Percentiles rank a stretch among this genome's conserved stretches.
Conservation (phyloP, 768 basidiomycete species). For the Pleurotus djamor region DNA sequence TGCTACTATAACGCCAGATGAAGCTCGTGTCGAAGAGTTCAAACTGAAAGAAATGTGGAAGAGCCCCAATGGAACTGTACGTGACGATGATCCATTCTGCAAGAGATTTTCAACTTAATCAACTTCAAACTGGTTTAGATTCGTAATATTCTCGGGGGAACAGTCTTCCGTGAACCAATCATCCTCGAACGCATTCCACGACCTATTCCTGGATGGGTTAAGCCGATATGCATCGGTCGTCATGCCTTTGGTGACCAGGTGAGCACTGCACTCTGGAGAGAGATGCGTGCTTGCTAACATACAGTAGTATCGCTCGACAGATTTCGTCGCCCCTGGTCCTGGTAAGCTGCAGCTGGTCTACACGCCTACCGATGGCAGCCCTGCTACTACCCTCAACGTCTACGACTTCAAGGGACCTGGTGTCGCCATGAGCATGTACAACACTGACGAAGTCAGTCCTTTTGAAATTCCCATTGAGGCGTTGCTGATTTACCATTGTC, state of each 20-base stretch:
- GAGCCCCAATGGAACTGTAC: constrained; percentile 91
- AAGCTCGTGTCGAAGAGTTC: constrained; percentile 95
- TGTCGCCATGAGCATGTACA: constrained; percentile 97
- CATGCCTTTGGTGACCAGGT: constrained; percentile 98
- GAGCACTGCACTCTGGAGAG: background rate
- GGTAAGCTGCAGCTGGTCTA: constrained; percentile 94
- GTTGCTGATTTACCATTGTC: background rate
- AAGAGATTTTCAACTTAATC: background rate
- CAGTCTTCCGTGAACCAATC: constrained; percentile 99
- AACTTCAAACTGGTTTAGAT: constrained; percentile 47
- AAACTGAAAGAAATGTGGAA: constrained; percentile 99
- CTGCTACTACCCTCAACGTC: constrained; percentile 70
- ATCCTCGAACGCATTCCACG: constrained; percentile 87
- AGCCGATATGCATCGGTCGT: constrained; percentile 94
- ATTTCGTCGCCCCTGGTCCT: constrained; percentile 86
- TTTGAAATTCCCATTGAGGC: background rate
- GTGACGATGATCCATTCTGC: constrained; percentile 1
- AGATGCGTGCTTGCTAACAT: too few relatives aligned
- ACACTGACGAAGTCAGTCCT: constrained; percentile 80
- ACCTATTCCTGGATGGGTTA: constrained; percentile 94
- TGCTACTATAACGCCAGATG: constrained; percentile 98
- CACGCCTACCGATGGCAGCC: constrained; percentile 76
- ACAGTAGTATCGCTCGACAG: constrained; percentile 87
- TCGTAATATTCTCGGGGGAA: constrained; percentile 97
- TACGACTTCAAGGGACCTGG: constrained; percentile 94